Evolutionary conservation across 2,329 filamentous ascomycete species (phyloP).

Genomic region (Bipolaris sorokiniana): DNA sequence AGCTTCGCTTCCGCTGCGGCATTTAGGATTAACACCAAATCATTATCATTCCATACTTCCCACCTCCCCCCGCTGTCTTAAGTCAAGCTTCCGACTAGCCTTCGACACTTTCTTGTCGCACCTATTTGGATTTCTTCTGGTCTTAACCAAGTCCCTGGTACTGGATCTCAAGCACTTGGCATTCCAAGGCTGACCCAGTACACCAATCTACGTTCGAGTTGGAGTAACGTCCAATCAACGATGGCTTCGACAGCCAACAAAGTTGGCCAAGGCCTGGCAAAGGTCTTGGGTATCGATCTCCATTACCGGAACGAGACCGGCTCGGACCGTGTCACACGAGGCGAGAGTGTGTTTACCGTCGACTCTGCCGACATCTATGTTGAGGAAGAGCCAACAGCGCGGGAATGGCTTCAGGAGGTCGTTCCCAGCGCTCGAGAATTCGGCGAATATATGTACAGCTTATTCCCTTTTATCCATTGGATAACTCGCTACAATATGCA

Average conservation of each 20-base stretch:
- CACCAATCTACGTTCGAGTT: constrained; percentile 8
- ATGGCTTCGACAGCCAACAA: constrained; percentile 56
- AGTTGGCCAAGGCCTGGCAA: constrained; percentile 75
- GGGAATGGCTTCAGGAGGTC: constrained; percentile 72
- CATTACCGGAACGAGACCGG: constrained; percentile 67
- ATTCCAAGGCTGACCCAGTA: constrained; percentile 15
- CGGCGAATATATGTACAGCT: constrained; percentile 66
- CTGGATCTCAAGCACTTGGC: constrained; percentile 21
- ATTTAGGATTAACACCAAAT: constrained; percentile 11
- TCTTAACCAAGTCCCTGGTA: constrained; percentile 26
- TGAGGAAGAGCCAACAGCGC: constrained; percentile 77
- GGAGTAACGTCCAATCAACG: background rate
- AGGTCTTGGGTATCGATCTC: constrained; percentile 81
- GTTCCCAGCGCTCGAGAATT: constrained; percentile 65
- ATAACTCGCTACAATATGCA: constrained; percentile 84
- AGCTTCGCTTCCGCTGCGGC: constrained; percentile 1
- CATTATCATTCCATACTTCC: constrained; percentile 14
- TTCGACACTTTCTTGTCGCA: constrained; percentile 31
- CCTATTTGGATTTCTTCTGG: constrained; percentile 34
- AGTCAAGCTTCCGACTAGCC: constrained; percentile 34
- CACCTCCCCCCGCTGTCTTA: constrained; percentile 10
- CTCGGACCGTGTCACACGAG: constrained; percentile 70
- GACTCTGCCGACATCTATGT: constrained; percentile 77
- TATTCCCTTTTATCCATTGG: constrained; percentile 93
- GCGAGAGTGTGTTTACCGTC: constrained; percentile 79